Evolutionary conservation across 73 alveolate genomes (phyloP).

Genomic region (Diophrys sp.): DNA sequence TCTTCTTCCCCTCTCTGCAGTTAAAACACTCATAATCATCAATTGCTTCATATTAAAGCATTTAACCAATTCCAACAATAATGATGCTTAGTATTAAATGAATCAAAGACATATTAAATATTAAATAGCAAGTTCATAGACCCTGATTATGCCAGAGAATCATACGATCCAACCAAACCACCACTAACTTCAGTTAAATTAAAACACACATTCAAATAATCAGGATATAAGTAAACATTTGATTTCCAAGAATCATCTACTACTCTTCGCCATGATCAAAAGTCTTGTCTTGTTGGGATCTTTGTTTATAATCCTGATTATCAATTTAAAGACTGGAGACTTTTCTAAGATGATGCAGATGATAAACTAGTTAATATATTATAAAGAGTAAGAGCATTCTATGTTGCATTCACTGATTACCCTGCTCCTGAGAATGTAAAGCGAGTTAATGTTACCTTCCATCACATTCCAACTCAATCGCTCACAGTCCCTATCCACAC

Average conservation of each 20-base stretch:
- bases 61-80: too few relatives aligned
- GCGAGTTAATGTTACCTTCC: background rate
- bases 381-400: background rate
- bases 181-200: too few relatives aligned
- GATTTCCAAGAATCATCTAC: background rate
- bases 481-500: constrained; percentile 58
- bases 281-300: background rate
- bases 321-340: background rate
- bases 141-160: too few relatives aligned
- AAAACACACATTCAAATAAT: too few relatives aligned
- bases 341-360: background rate
- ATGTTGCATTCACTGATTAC: background rate
- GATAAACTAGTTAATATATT: background rate
- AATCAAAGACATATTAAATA: too few relatives aligned
- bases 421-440: background rate
- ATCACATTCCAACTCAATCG: constrained; percentile 43
- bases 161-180: too few relatives aligned
- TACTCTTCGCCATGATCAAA: background rate
- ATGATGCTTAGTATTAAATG: too few relatives aligned
- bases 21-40: too few relatives aligned
- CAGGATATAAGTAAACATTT: too few relatives aligned
- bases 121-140: too few relatives aligned
- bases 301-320: background rate
- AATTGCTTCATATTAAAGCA: too few relatives aligned
- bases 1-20: too few relatives aligned